Base-by-base conservation (phyloP, 2,329 filamentous ascomycete species). In the Sclerotinia trifoliorum region DNA sequence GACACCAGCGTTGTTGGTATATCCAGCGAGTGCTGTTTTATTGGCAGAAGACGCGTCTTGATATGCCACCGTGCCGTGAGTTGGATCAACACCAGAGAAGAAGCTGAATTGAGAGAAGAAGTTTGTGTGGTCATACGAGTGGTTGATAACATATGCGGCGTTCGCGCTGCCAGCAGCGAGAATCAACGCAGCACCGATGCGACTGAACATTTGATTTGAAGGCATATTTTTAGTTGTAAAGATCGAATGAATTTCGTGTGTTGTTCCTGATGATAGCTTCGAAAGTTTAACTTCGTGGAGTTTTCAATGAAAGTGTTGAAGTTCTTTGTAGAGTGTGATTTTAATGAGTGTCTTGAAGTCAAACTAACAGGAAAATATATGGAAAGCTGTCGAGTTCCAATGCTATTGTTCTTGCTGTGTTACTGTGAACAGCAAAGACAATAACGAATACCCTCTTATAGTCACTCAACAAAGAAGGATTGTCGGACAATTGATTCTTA, bases 21-120 rank as follows among this genome's bases (percentile, higher is more conserved):
- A 74, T 7, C 73, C 73, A 42, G 75, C 75, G 11, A 93, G 82
- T 21, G 84, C 83, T 49, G 79, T 77, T n/a, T 77, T 75, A 69
- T 85, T 83, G 67, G 91, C 90, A 1, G 83, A 84, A n/a, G 77
- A 68, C 63, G 83, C 81, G 72, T 85, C 81, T 66, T 88, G 83
- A 74, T 93, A 95, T 70, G 86, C 80, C 73, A 95, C 92, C 74
- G 88, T 92, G 44, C 92, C 92, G 71, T 88, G 74, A 2, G 92
- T 95, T 0, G 92, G 92, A 75, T 95, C 92, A 0, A 79, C 69
- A 4, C 77, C 79, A 65, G 77, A 80, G 78, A 84, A 88, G 79
- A 89, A 88, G 68, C 82, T 68, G 76, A 86, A 86, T 68, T 80
- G 80, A 48, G 78, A 78, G 64, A 85, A 78, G 63, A 85, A 78